Percentiles rank a stretch among this genome's conserved stretches.
Conservation (phyloP, 352 stramenopile genomes). For the Globisporangium rhizosaccharum region DNA sequence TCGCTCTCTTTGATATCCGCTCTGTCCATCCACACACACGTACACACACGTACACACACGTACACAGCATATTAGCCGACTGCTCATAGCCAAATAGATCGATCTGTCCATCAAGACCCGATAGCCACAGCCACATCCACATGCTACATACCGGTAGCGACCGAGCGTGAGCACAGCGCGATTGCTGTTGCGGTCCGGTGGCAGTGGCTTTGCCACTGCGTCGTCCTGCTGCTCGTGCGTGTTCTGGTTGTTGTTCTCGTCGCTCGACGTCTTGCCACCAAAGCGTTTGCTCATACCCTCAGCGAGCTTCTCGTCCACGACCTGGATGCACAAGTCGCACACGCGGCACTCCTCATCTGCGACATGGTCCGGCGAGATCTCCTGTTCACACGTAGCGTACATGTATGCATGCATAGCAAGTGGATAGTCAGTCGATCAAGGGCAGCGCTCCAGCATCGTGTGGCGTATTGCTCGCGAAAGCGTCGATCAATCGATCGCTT, state of each 20-base stretch:
- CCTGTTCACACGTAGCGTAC: slow-evolving; percentile 19
- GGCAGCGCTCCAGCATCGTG: too few relatives aligned
- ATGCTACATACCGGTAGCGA: slow-evolving; percentile 61
- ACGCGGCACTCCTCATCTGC: slow-evolving; percentile 67
- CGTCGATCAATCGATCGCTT: too few relatives aligned
- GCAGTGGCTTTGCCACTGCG: slow-evolving; percentile 19
- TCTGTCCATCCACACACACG: slow-evolving; percentile 20
- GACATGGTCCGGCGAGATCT: slow-evolving; percentile 53
- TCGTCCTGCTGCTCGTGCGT: slow-evolving; percentile 22
- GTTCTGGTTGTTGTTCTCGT: slow-evolving; percentile 30
- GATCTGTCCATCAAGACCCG: too few relatives aligned
- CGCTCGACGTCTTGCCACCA: slow-evolving; percentile 27
- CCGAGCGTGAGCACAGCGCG: slow-evolving; percentile 73
- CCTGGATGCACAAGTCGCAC: slow-evolving; percentile 77
- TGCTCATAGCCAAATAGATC: too few relatives aligned
- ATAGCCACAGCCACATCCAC: not conserved
- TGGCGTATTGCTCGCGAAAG: too few relatives aligned
- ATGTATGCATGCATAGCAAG: not conserved
- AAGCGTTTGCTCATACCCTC: slow-evolving; percentile 72
- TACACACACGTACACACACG: not conserved
- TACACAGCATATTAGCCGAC: not conserved
- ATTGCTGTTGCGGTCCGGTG: slow-evolving; percentile 47
- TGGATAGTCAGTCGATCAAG: not conserved
- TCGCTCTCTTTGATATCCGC: slow-evolving; percentile 88
- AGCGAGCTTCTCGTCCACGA: slow-evolving; percentile 83